phyloP scores from a whole-genome alignment of 2,329 filamentous ascomycete species.

The Xylaria sp. region DNA sequence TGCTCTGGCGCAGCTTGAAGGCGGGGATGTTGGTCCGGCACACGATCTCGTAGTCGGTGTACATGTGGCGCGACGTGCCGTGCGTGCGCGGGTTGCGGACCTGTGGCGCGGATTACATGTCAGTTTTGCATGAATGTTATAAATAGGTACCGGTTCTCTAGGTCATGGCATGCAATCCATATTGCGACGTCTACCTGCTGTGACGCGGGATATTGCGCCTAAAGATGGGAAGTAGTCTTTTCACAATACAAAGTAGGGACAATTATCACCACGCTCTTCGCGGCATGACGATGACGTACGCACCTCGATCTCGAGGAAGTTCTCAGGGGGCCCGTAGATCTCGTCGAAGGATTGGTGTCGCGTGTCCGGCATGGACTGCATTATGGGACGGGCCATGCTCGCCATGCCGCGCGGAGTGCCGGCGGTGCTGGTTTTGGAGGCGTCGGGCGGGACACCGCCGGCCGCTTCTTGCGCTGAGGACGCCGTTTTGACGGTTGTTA shows the following conservation, averaged over 20 bases:
- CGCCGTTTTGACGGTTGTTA: constrained; percentile 47
- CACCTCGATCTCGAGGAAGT: constrained; percentile 98
- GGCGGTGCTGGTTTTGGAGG: constrained; percentile 25
- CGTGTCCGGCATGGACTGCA: constrained; percentile 76
- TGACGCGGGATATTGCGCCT: not conserved
- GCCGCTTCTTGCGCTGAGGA: constrained; percentile 43
- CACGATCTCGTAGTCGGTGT: constrained; percentile 98
- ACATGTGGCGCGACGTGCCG: constrained; percentile 94
- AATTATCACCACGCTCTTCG: not conserved
- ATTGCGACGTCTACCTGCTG: not conserved
- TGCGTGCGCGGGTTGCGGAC: constrained; percentile 94
- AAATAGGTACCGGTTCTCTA: no score
- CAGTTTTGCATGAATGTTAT: not conserved
- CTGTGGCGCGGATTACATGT: constrained; percentile 56
- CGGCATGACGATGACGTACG: constrained; percentile 39
- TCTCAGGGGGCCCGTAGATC: constrained; percentile 98
- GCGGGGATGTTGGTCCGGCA: constrained; percentile 98
- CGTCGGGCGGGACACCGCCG: constrained; percentile 40
- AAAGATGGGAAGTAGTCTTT: not conserved
- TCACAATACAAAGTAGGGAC: not conserved
- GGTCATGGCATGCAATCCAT: not conserved
- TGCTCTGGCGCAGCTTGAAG: constrained; percentile 92
- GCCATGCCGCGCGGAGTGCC: constrained; percentile 45
- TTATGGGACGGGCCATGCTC: constrained; percentile 62
- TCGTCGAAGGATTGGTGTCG: constrained; percentile 97